phyloP scores from a whole-genome alignment of 2,329 filamentous ascomycete genomes.

The Chrysoporthe puriensis region DNA sequence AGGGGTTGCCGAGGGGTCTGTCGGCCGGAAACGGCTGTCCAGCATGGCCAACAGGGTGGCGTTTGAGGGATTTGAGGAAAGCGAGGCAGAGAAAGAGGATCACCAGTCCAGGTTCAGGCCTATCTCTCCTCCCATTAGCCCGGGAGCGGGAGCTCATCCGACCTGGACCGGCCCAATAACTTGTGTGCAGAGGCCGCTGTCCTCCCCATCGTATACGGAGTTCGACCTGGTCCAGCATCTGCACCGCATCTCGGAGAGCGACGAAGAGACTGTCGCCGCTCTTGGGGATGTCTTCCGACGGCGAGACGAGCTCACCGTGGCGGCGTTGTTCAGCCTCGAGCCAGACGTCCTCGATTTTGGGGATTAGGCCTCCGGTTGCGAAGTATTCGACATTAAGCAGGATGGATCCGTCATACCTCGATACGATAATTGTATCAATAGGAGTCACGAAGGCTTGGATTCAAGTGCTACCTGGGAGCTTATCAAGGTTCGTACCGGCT shows the following conservation, averaged over 20 bases:
- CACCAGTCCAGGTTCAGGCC: background rate
- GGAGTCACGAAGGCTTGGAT: constrained; percentile 43
- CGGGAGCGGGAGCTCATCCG: background rate
- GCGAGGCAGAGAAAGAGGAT: background rate
- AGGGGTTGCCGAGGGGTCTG: background rate
- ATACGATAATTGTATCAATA: constrained; percentile 42
- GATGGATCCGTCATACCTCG: constrained; percentile 47
- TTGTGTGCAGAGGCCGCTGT: constrained; percentile 15
- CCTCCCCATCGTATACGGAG: constrained; percentile 11
- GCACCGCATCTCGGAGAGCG: constrained; percentile 10
- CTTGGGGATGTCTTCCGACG: constrained; percentile 41
- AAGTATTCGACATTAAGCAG: constrained; percentile 58
- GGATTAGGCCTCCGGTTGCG: constrained; percentile 51
- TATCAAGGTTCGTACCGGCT: constrained; percentile 34
- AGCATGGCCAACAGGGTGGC: background rate
- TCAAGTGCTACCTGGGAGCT: constrained; percentile 47
- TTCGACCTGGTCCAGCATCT: constrained; percentile 23
- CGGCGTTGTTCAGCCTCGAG: constrained; percentile 36
- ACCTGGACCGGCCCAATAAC: constrained; percentile 3
- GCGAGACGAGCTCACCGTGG: constrained; percentile 40
- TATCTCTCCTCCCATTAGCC: background rate
- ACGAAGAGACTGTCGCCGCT: constrained; percentile 31
- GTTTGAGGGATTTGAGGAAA: background rate
- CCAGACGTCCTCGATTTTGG: constrained; percentile 33
- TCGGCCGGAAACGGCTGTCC: background rate